These are phyloP conservation scores for Fusarium buxicola DNA, from an alignment of 2,329 filamentous ascomycete species.

Conservation along the genomic window DNA sequence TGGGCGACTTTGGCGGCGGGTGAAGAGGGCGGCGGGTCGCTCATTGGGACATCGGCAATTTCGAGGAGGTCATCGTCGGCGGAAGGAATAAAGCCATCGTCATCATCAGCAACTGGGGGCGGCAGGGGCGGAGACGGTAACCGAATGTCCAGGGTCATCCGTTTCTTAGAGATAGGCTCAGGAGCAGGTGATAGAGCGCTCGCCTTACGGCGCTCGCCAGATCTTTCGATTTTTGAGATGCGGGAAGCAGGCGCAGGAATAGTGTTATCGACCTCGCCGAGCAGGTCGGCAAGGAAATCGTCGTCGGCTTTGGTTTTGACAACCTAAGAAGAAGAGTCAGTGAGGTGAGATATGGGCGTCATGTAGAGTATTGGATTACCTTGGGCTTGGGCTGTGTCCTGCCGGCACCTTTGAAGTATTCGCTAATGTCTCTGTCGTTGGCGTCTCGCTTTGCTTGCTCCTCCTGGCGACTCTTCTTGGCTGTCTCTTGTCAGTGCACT, in stretches of 20 bases:
- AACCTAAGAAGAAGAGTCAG: constrained; percentile 60
- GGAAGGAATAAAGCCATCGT: constrained; percentile 62
- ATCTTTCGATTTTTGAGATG: constrained; percentile 73
- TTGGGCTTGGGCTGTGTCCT: constrained; percentile 81
- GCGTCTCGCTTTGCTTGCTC: constrained; percentile 87
- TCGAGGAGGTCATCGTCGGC: constrained; percentile 70
- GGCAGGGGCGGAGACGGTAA: constrained; percentile 60
- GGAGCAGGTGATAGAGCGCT: constrained; percentile 83
- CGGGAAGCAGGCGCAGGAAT: constrained; percentile 65
- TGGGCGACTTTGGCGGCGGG: constrained; percentile 83
- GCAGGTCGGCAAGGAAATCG: constrained; percentile 84
- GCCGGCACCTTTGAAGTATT: constrained; percentile 86
- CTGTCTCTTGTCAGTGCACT: constrained; percentile 54
- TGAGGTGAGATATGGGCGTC: too few relatives aligned
- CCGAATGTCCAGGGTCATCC: constrained; percentile 63
- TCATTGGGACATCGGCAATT: constrained; percentile 74
- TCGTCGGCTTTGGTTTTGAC: constrained; percentile 88
- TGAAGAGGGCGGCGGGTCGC: constrained; percentile 87
- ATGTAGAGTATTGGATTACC: constrained; percentile 60
- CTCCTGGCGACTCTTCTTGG: constrained; percentile 89
- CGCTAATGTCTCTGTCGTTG: constrained; percentile 90
- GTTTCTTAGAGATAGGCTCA: constrained; percentile 65
- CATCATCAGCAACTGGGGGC: constrained; percentile 61
- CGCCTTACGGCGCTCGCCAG: constrained; percentile 80
- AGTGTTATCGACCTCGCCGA: constrained; percentile 90